Percentiles rank a stretch among this genome's conserved stretches.
phyloP scores from a whole-genome alignment of 208 protist genomes.

The Crithidia mellificae region DNA sequence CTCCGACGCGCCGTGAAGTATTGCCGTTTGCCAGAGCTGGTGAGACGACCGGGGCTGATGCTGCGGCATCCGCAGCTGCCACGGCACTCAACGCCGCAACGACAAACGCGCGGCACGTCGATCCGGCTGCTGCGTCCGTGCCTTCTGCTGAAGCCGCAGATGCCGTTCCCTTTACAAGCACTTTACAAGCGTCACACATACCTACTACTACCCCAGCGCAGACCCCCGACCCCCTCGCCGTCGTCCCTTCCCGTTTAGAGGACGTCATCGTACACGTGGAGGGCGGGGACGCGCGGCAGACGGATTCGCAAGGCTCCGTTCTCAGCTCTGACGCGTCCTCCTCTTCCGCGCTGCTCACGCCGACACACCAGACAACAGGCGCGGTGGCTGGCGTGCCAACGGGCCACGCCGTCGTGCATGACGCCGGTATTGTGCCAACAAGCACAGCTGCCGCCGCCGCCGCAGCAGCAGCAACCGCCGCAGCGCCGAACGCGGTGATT shows the following conservation, averaged over 20 bases:
- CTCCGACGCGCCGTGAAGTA: background rate
- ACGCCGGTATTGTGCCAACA: background rate
- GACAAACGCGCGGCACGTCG: background rate
- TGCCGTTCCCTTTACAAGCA: too few species aligned
- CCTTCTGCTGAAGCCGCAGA: too few species aligned
- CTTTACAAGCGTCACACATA: too few species aligned
- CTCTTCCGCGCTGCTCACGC: slow-evolving; percentile 7
- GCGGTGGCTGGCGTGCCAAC: background rate
- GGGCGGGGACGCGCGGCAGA: background rate
- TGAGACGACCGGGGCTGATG: too few species aligned
- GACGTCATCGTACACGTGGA: slow-evolving; percentile 7
- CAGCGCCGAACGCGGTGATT: background rate
- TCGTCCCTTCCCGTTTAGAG: background rate
- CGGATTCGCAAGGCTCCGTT: slow-evolving; percentile 4
- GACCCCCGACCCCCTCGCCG: background rate
- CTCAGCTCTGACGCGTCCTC: slow-evolving; percentile 7
- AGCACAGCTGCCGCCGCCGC: background rate
- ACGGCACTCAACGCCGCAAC: too few species aligned
- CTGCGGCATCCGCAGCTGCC: too few species aligned
- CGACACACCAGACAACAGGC: slow-evolving; percentile 2
- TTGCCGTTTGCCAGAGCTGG: too few species aligned
- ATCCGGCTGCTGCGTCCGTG: background rate
- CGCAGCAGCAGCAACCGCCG: background rate
- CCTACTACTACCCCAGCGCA: background rate
- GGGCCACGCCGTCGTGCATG: background rate